Base-by-base conservation (phyloP, 108 stramenopile species). In the Fistulifera solaris region DNA sequence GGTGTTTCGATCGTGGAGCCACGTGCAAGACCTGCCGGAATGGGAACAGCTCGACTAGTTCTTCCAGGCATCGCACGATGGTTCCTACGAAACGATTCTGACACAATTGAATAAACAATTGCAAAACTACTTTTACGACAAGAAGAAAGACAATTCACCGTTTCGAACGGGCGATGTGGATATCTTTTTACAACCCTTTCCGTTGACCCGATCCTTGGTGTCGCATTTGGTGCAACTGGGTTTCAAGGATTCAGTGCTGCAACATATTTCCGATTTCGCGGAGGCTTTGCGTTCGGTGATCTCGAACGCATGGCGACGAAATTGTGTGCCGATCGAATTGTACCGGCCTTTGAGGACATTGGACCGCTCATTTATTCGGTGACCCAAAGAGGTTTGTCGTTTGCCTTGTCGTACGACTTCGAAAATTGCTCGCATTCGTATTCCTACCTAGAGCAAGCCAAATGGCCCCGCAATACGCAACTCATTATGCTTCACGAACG, bases 401-500 rank as follows among this genome's bases (percentile, higher is more conserved):
- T 21, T 45, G 44, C 44, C 5, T 11, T 45, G 11, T 17, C 44
- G 11, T 5, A 45, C 19, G 21, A 45, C 19, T 45, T 17, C 5
- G 44, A 11, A 45, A 45, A 3, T 2, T 4, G 4, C 17, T 21
- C 44, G 7, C 14, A 40, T 40, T 14, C 19, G 7, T 17, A 21
- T 45, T 3, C 4, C 19, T 2, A 17, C 4, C 11, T 21, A 45
- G 17, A 17, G 21, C 16, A 48, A n/a, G 14, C 27, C 2, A 17
- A 5, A 45, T 59, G 58, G 58, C 58, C 58, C 18, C 26, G 58
- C 4, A 48, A 19, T 21, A 59, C 45, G 4, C 58, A 59, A 28
- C 26, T 46, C 7, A 59, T 59, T 19, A 59, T 59, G 58, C 58
- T 59, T 4, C 7, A 48, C 48, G 19, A 18, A 22, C 28, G 38